These are phyloP conservation scores for Elaeis guineensis DNA, from an alignment of 176 grass and related monocot species.

Conservation along the genomic window DNA sequence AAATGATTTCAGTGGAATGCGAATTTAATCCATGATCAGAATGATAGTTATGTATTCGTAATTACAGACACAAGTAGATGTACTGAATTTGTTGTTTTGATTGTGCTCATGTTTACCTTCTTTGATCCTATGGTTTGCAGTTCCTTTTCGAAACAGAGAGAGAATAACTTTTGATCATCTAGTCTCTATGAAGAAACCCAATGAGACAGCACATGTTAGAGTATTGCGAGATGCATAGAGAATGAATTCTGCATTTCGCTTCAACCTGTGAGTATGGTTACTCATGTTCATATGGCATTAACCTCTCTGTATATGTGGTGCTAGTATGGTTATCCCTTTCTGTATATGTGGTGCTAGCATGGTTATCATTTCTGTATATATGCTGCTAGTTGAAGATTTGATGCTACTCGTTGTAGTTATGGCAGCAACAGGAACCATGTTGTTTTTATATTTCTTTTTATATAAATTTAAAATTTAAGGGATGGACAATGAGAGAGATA, in stretches of 20 bases:
- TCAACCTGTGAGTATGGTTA: conserved; percentile 53
- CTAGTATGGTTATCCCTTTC: too few species aligned
- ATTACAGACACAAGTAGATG: neutral
- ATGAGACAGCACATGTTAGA: conserved; percentile 63
- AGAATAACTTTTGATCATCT: conserved; percentile 99
- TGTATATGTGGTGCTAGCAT: too few species aligned
- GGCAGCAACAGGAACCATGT: too few species aligned
- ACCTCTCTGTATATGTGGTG: too few species aligned
- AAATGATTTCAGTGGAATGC: too few species aligned
- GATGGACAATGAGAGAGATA: too few species aligned
- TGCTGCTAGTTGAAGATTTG: too few species aligned
- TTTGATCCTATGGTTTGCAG: conserved; percentile 28
- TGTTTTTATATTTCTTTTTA: too few species aligned
- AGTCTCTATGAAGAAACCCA: conserved; percentile 94
- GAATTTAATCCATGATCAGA: too few species aligned
- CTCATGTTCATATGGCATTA: neutral
- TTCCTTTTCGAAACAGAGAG: conserved; percentile 96
- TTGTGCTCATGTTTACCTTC: neutral
- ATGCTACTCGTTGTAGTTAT: too few species aligned
- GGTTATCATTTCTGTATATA: too few species aligned
- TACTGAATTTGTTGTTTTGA: neutral
- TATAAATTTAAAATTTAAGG: too few species aligned
- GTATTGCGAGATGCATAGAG: conserved; percentile 76
- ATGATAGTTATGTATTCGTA: neutral
- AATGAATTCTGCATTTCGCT: conserved; percentile 60